Evolutionary conservation across 208 protist species (phyloP).

Genomic region (Crithidia expoeki): DNA sequence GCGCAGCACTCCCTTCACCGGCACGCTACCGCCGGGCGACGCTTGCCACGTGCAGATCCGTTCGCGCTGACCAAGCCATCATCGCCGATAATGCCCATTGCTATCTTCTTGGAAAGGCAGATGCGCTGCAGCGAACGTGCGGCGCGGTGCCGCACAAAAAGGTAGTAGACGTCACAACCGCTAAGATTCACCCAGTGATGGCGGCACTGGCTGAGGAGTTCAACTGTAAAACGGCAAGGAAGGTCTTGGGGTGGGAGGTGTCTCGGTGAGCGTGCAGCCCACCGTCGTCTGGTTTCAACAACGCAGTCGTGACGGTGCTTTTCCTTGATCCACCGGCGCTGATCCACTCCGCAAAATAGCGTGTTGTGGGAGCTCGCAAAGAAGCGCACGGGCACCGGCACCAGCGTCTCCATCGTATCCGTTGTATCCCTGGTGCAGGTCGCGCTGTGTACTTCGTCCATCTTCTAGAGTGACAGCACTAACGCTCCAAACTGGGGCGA

Average conservation of each 20-base stretch:
- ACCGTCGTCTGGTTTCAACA: neutral
- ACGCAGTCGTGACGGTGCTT: neutral
- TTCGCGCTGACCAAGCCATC: neutral
- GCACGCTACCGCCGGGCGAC: neutral
- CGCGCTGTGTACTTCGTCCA: slow-evolving; percentile 15
- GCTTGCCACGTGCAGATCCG: neutral
- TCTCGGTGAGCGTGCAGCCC: slow-evolving; percentile 34
- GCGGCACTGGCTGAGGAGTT: slow-evolving; percentile 17
- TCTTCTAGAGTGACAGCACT: neutral
- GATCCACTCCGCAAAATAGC: neutral
- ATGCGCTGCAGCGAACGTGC: slow-evolving; percentile 38
- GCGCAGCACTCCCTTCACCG: slow-evolving; percentile 35
- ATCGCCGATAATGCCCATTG: slow-evolving; percentile 21
- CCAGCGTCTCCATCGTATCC: neutral
- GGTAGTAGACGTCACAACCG: slow-evolving; percentile 20
- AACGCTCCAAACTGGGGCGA: neutral
- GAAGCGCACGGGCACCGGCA: neutral
- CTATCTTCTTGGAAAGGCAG: slow-evolving; percentile 25
- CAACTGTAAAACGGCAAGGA: slow-evolving; percentile 11
- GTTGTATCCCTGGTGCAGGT: neutral
- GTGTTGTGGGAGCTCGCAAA: neutral
- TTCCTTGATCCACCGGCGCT: neutral
- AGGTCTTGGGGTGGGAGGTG: slow-evolving; percentile 25
- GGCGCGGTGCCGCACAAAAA: slow-evolving; percentile 33
- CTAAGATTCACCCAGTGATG: slow-evolving; percentile 29